Evolutionary conservation across 2,329 filamentous ascomycete species (phyloP), one percentile per base, ranked within the genome.

Genomic region (Arthrinium puccinioides): DNA sequence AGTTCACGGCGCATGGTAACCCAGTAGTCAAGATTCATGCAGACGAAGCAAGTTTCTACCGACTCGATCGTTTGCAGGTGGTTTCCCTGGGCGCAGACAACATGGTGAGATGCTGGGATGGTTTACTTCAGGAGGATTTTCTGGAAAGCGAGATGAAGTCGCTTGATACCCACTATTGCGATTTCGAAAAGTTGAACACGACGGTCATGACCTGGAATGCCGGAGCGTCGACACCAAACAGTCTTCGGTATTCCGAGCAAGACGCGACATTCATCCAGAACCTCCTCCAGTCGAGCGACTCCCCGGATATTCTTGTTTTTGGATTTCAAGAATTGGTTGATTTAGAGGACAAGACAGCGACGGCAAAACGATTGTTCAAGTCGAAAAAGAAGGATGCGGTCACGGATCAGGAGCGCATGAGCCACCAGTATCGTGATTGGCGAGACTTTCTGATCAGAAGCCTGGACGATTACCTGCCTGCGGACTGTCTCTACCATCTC

Each of bases 241-340:
- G 82, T 52, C 67, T 97, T 23, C 76, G 84, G 38, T 78, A 85
- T 44, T 77, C 78, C 2, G 72, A 77, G 21, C 66, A 75, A 37
- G 87, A 94, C 51, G 75, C 76, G 9, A 70, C 72, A 29, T 97
- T 97, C 58, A 84, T 97, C 53, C 79, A 80, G 46, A 79, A 90
- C 40, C 72, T 94, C 13, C 69, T 98, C 19, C 76, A 82, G 45
- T 76, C 75, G n/a, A 81, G 84, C 44, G 75, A 82, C 26, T 79
- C 84, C 7, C 87, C 92, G 0, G 92, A 97, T 49, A 88, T 98
- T 34, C 64, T 97, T 3, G 77, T 97, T 1, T 98, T 98, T 67
- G 90, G 89, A 2, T 98, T 98, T 59, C 92, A 98, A 60, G 92
- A 98, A 61, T 72, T 98, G n/a, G 92, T 98, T 4, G 92, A 98